Conservation (phyloP, 2,329 filamentous ascomycete species). For the Coniochaeta sp. region DNA sequence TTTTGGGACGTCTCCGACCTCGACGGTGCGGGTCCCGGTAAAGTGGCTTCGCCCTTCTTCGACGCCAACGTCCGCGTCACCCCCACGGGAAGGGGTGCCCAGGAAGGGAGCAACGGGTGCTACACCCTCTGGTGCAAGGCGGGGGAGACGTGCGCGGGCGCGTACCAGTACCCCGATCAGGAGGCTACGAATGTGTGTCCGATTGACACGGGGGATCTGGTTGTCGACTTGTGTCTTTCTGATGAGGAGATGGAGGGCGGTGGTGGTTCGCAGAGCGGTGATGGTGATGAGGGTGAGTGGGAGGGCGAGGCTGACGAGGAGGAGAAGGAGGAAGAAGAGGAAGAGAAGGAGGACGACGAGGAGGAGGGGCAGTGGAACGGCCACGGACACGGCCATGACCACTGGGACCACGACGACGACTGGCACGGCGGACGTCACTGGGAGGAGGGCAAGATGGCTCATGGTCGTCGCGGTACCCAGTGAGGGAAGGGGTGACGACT, state of each 20-base stretch:
- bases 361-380: no score
- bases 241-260: no score
- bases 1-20: conserved; percentile 10
- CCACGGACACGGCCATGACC: no score
- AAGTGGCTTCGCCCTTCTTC: conserved; percentile 7
- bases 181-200: conserved; percentile 6
- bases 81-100: conserved; percentile 7
- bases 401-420: no score
- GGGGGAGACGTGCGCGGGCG: conserved; percentile 5
- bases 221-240: conserved; percentile 9
- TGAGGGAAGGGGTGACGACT: no score
- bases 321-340: no score
- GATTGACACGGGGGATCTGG: conserved; percentile 7
- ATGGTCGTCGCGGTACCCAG: no score
- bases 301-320: no score
- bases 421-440: background rate
- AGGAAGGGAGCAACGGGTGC: conserved; percentile 6
- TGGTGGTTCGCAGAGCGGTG: no score
- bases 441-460: background rate
- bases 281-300: no score
- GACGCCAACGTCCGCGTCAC: conserved; percentile 8
- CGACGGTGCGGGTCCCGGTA: conserved; percentile 6
- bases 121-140: conserved; percentile 5
- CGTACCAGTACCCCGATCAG: conserved; percentile 8
- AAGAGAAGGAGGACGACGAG: no score